Base-by-base conservation (phyloP, 306 rosid species). In the Delonix regia region DNA sequence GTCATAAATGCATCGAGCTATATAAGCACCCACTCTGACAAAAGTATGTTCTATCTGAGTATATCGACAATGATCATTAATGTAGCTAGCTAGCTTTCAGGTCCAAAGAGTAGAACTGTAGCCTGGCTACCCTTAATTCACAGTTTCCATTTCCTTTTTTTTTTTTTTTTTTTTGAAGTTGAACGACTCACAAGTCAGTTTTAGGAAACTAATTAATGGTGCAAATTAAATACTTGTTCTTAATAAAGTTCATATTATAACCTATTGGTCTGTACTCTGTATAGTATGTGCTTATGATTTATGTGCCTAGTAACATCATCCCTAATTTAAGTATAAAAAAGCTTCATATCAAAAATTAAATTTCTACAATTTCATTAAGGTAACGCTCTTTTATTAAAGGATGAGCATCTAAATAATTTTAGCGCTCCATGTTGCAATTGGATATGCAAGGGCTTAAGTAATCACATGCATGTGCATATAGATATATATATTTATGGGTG, bases 1-100 rank as follows among this genome's bases (percentile, higher is more conserved):
- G 71, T 25, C 72, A 69, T 80, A 72, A 66, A 30, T 60, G 45
- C 24, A 79, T 55, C 48, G 27, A 78, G 61, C 53, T 61, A 47
- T 61, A 47, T 41, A 9, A 34, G 19, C 34, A 19, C 53, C 3
- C 51, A 21, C 78, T 13, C 16, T 3, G 51, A 52, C 67, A 51
- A 27, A 64, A 52, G 25, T 45, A 18, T 28, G 47, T 42, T 28
- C 34, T 19, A 10, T 49, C n/a, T 70, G 64, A 52, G 76, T 51
- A 12, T 36, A 74, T 57, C 5, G 41, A 57, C 47, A 47, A 18
- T n/a, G 16, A 62, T 28, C 36, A 24, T 75, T 33, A 75, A 48
- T 47, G 44, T 14, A 48, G 18, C 24, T 62, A 22, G 18, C 24
- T 62, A 22, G 21, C 24, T 55, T 25, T 62, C 38, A 19, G 47